These are phyloP conservation scores for Sporothrix pseudoabietina DNA, from an alignment of 2,329 filamentous ascomycete genomes.

Conservation along the genomic window DNA sequence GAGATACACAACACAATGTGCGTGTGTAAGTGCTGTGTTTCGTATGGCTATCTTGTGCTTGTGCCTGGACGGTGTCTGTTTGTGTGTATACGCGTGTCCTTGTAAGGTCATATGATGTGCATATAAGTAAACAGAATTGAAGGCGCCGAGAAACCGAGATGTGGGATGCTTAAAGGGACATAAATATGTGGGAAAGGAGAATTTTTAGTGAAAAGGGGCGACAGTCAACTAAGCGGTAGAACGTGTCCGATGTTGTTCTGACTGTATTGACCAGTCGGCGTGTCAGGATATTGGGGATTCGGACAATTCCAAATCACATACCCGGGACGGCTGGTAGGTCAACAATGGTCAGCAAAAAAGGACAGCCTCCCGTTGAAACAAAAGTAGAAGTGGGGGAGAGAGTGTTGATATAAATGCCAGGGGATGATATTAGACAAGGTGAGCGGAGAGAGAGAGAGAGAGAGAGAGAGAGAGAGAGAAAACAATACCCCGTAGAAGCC, in stretches of 20 bases:
- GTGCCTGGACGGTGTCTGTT: neutral
- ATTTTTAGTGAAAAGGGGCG: neutral
- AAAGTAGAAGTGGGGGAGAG: neutral
- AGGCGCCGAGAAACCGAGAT: conserved; percentile 18
- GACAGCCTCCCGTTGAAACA: neutral
- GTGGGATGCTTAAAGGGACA: neutral
- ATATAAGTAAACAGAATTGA: conserved; percentile 22
- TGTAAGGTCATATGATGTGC: conserved; percentile 20
- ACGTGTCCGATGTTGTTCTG: conserved; percentile 8
- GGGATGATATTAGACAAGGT: neutral
- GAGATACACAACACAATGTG: neutral
- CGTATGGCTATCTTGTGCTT: neutral
- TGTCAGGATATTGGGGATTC: neutral
- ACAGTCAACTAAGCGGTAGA: conserved; percentile 23
- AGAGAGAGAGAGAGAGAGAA: neutral
- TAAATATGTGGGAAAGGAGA: neutral
- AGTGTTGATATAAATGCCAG: neutral
- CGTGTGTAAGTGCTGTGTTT: conserved; percentile 10
- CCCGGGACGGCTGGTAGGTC: conserved; percentile 22
- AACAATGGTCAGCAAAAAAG: conserved; percentile 13
- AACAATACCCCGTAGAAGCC: neutral
- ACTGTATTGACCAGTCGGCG: conserved; percentile 12
- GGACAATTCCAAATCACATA: conserved; percentile 11
- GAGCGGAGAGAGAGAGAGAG: neutral
- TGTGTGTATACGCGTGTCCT: conserved; percentile 13